Evolutionary conservation across 768 basidiomycete genomes (phyloP).

Genomic region (Phaeotremella skinneri): DNA sequence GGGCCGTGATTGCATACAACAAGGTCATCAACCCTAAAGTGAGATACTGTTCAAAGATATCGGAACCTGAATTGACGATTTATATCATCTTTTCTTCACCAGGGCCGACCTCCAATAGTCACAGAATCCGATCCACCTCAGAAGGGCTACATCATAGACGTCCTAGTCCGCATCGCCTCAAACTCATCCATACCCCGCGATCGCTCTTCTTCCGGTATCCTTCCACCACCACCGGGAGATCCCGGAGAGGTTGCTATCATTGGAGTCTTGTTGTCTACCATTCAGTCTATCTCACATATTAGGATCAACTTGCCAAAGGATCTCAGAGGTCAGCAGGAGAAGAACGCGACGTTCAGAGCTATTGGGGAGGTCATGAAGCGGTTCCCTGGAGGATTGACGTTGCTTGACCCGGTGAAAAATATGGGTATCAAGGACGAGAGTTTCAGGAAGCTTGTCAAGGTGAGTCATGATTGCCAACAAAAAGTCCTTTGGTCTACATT

Average conservation of each 20-base stretch:
- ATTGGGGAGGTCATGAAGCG: conserved; percentile 85
- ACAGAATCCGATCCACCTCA: conserved; percentile 68
- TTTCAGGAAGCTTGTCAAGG: conserved; percentile 81
- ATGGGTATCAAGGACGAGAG: conserved; percentile 95
- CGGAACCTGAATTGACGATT: too few relatives aligned
- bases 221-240: conserved; percentile 68
- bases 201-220: conserved; percentile 64
- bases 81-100: too few relatives aligned
- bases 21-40: conserved; percentile 78
- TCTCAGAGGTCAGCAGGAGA: conserved; percentile 67
- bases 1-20: conserved; percentile 85
- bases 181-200: conserved; percentile 62
- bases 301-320: conserved; percentile 89
- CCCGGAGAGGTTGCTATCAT: conserved; percentile 82
- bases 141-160: conserved; percentile 89
- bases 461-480: conserved; percentile 52
- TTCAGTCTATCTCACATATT: conserved; percentile 81
- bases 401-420: conserved; percentile 87
- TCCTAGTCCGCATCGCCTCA: conserved; percentile 74
- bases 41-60: conserved; percentile 54
- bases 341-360: conserved; percentile 85
- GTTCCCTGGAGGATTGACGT: conserved; percentile 78
- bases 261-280: conserved; percentile 79
- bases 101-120: conserved; percentile 54
- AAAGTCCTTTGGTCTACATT: not conserved